Evolutionary conservation across 2,329 filamentous ascomycete genomes (phyloP).

Genomic region (Cladorrhinum sp.): DNA sequence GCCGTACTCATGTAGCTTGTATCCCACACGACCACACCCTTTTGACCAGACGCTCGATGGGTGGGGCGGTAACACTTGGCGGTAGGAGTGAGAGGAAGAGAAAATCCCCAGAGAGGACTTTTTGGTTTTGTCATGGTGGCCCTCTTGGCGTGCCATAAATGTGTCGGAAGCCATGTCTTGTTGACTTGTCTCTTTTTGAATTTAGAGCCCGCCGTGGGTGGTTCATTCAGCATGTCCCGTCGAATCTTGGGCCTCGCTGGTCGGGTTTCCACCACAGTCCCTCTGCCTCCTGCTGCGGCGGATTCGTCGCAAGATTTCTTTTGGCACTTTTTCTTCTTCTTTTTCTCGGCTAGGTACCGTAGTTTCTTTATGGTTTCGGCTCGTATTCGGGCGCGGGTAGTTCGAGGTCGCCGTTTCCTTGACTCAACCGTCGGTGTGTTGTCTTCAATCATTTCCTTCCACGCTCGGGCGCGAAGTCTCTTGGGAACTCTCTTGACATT

Average conservation of each 20-base stretch:
- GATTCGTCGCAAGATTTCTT: slow-evolving; percentile 30
- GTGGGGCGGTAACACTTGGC: slow-evolving; percentile 87
- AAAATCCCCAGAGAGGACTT: slow-evolving; percentile 84
- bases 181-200: slow-evolving; percentile 81
- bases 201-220: slow-evolving; percentile 55
- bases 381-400: slow-evolving; percentile 59
- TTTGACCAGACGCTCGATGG: slow-evolving; percentile 71
- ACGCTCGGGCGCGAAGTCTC: slow-evolving; percentile 67
- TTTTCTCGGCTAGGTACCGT: slow-evolving; percentile 58
- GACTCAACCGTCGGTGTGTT: slow-evolving; percentile 80
- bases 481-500: slow-evolving; percentile 88
- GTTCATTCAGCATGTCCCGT: slow-evolving; percentile 64
- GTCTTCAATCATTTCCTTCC: slow-evolving; percentile 76
- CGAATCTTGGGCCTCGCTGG: slow-evolving; percentile 62
- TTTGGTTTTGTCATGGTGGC: slow-evolving; percentile 81
- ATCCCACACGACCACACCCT: slow-evolving; percentile 85
- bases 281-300: slow-evolving; percentile 22
- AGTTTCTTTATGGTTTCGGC: slow-evolving; percentile 74
- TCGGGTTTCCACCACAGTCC: slow-evolving; percentile 36
- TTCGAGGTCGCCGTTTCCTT: slow-evolving; percentile 59
- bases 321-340: slow-evolving; percentile 44
- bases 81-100: slow-evolving; percentile 78
- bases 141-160: slow-evolving; percentile 89
- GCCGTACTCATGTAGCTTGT: slow-evolving; percentile 92
- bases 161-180: slow-evolving; percentile 94